Evolutionary conservation across 345 rosid species (phyloP), one percentile per base, ranked within the genome.

Genomic region (Anacardium occidentale): DNA sequence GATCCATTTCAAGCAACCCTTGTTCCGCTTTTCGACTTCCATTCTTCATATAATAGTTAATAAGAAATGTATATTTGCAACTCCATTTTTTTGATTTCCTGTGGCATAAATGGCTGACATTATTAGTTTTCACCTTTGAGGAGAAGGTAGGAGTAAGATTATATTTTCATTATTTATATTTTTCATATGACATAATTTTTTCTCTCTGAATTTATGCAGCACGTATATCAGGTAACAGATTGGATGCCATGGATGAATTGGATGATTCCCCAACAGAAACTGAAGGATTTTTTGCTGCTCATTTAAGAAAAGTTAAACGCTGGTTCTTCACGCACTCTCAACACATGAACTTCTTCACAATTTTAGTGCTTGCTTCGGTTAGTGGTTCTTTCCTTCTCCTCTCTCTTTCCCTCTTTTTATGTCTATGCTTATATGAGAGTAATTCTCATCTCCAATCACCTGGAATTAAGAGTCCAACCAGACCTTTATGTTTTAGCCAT

Each of bases 331-430:
- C 92, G 21, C 92, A 86, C 68, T 75, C 96, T 2, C 98, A 92
- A 62, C 92, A 85, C 79, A 68, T 95, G 89, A 95, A 93, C 79
- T 95, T 93, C 83, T 81, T 93, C 50, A 92, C 97, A 10, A 91
- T 95, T 76, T 85, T 95, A 77, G 83, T 91, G 70, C 98, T 95
- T 76, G 99, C 99, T 76, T 95, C 98, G 82, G 99, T 95, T 21
- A 88, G 99, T 82, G 42, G 9, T 37, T 7, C 42, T 37, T 37
- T 37, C 8, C 42, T 37, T 37, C 42, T 37, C 4, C 37, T 34
- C 37, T 34, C 42, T 37, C 9, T 37, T 9, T 37, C 42, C 8
- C 42, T 37, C 10, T 37, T 1, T 37, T 9, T 37, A 6, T 37
- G 42, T 37, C 42, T 37, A 37, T 37, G 42, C 1, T 5, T 37